These are phyloP conservation scores for Debaryomyces fabryi DNA, from an alignment of 1,139 yeast genomes.

Conservation along the genomic window DNA sequence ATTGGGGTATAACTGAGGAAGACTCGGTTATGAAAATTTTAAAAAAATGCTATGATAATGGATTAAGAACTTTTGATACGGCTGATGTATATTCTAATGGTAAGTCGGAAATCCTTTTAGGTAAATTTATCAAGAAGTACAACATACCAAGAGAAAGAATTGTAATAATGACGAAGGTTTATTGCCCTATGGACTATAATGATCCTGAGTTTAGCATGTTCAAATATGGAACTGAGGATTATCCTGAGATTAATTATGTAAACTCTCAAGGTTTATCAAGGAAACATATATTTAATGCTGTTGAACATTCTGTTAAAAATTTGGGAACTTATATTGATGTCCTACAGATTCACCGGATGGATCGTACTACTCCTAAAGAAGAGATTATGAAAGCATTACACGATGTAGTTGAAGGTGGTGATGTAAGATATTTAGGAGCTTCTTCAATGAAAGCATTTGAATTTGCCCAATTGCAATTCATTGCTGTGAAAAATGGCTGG, in stretches of 20 bases:
- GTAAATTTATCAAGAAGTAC: conserved; percentile 41
- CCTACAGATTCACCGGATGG: conserved; percentile 55
- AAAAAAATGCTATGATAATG: conserved; percentile 46
- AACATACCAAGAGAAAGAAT: conserved; percentile 20
- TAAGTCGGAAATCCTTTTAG: conserved; percentile 40
- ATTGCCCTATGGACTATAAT: conserved; percentile 15
- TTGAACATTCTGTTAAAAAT: conserved; percentile 47
- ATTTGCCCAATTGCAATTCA: conserved; percentile 26
- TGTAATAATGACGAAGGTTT: conserved; percentile 41
- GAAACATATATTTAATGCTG: conserved; percentile 57
- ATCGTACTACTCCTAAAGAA: conserved; percentile 38
- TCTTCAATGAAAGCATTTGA: conserved; percentile 51
- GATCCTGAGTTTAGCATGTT: conserved; percentile 10
- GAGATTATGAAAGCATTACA: conserved; percentile 55
- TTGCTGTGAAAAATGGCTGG: conserved; percentile 36
- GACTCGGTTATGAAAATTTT: conserved; percentile 26
- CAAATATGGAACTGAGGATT: conserved; percentile 24
- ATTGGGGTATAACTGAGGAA: conserved; percentile 48
- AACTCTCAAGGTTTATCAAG: conserved; percentile 48
- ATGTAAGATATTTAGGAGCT: conserved; percentile 55
- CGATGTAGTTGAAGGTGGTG: conserved; percentile 48
- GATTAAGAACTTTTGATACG: conserved; percentile 49
- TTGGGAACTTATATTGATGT: conserved; percentile 56
- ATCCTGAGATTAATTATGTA: conserved; percentile 17
- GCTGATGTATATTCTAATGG: conserved; percentile 54